Conservation (phyloP, 768 basidiomycete genomes). For the Agrocybe praecox region DNA sequence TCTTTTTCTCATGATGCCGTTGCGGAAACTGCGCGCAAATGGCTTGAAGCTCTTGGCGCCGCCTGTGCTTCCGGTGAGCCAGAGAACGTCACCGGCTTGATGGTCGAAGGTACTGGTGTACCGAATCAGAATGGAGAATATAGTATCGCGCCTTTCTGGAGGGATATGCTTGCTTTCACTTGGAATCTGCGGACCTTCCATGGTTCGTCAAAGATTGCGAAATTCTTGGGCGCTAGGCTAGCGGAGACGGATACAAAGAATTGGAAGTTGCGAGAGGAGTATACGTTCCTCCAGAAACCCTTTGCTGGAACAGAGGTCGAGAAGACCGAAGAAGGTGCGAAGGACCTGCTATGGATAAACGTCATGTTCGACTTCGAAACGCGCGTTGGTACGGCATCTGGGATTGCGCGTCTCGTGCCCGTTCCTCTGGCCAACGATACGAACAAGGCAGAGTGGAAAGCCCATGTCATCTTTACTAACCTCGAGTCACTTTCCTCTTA, state of each 20-base stretch:
- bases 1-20: constrained; percentile 7
- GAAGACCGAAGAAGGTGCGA: neutral
- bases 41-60: constrained; percentile 19
- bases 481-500: constrained; percentile 47
- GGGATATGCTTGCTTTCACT: constrained; percentile 52
- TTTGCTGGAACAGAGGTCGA: constrained; percentile 18
- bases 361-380: constrained; percentile 52
- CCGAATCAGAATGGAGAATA: neutral
- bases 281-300: constrained; percentile 30
- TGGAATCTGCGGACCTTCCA: constrained; percentile 52
- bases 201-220: constrained; percentile 31
- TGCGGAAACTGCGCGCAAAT: constrained; percentile 16
- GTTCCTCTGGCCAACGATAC: constrained; percentile 11
- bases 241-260: constrained; percentile 16
- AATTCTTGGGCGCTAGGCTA: constrained; percentile 38
- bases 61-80: neutral
- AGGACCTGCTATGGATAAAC: constrained; percentile 48
- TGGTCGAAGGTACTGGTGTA: neutral
- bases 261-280: constrained; percentile 25
- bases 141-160: constrained; percentile 37
- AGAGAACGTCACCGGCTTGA: neutral
- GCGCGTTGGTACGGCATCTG: constrained; percentile 42
- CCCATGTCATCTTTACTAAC: constrained; percentile 54
- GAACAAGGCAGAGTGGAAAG: constrained; percentile 48
- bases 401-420: constrained; percentile 54